A percentile compares a stretch with the other conserved stretches of the same genome.
phyloP scores from a whole-genome alignment of 148 eudicot genomes.

The Gaultheria prostrata region DNA sequence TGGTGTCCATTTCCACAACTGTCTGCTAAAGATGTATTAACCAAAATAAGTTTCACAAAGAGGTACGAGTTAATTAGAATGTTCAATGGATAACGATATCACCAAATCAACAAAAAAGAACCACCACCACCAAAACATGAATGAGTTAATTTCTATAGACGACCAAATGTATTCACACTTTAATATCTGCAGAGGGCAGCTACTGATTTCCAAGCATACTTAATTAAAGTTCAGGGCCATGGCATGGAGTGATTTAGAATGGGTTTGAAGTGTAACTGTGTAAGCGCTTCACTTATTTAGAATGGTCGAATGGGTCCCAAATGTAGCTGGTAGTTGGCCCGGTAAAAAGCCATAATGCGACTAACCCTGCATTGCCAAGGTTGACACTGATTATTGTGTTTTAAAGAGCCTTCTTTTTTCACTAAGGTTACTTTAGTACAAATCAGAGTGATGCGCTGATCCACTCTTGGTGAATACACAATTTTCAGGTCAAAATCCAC shows the following conservation, averaged over 20 bases:
- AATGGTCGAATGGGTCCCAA: neutral
- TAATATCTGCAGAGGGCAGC: neutral
- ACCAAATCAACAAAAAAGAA: neutral
- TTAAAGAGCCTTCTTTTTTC: conserved; percentile 5
- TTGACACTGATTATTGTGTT: neutral
- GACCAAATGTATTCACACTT: neutral
- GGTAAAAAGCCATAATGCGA: neutral
- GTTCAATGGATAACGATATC: neutral
- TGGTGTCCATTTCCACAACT: neutral
- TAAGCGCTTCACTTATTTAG: neutral
- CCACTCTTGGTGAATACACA: neutral
- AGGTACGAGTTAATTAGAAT: neutral
- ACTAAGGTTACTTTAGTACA: neutral
- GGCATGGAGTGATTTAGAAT: neutral
- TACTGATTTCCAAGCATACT: neutral
- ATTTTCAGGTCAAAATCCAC: neutral
- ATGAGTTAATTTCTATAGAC: neutral
- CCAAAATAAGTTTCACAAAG: neutral
- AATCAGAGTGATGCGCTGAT: neutral
- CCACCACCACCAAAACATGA: neutral
- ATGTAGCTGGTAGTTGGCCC: no score
- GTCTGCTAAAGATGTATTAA: neutral
- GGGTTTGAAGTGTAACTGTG: neutral
- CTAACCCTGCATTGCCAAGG: neutral
- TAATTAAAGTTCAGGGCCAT: neutral